phyloP scores from a whole-genome alignment of 1,284 basidiomycete genomes.

The Cryptococcus floricola region DNA sequence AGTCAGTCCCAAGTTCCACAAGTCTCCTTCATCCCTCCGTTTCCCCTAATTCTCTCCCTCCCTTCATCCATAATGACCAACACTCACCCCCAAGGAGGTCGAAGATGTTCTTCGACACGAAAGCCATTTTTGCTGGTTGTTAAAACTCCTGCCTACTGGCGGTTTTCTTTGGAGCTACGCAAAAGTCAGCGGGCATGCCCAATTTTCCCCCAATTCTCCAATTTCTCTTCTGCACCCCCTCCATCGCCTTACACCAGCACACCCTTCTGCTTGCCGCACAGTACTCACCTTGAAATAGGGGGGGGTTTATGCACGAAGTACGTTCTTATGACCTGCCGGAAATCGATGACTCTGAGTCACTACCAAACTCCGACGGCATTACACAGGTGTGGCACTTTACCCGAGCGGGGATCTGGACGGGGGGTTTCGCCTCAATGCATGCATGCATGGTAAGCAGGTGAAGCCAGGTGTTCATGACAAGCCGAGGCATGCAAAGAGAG shows the following conservation, averaged over 20 bases:
- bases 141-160: conserved; percentile 10
- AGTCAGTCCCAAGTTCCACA: neutral
- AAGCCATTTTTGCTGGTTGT: conserved; percentile 40
- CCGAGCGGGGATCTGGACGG: too few species aligned
- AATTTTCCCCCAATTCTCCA: neutral
- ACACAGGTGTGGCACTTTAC: too few species aligned
- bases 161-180: conserved; percentile 12
- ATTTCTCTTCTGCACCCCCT: neutral
- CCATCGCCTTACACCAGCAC: neutral
- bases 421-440: too few species aligned
- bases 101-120: conserved; percentile 51
- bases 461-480: too few species aligned
- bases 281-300: conserved; percentile 9
- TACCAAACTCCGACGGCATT: too few species aligned
- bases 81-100: conserved; percentile 49
- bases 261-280: neutral
- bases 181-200: neutral
- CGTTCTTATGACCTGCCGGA: conserved; percentile 7
- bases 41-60: neutral
- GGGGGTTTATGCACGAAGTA: too few species aligned
- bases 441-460: too few species aligned
- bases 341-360: neutral
- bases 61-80: neutral
- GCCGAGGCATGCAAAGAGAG: neutral
- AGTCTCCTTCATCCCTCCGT: neutral